A percentile compares a stretch with the other conserved stretches of the same genome.
phyloP scores from a whole-genome alignment of 139 green algal genomes.

The Chlorokybus atmophyticus region DNA sequence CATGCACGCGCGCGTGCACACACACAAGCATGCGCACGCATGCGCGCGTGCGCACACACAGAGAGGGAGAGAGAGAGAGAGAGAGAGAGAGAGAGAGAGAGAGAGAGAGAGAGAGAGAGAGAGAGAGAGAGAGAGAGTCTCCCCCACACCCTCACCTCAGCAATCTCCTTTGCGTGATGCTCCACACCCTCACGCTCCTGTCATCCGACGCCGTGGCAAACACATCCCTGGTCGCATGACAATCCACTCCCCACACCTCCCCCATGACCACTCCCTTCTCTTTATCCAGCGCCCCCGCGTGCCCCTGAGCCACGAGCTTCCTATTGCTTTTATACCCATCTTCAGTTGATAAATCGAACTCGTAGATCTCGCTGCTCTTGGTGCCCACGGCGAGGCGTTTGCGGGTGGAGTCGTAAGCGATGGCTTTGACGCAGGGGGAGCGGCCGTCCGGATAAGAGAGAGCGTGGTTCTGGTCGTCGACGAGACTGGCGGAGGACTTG shows the following conservation, averaged over 20 bases:
- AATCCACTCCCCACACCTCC: constrained; percentile 18
- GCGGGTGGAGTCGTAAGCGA: constrained; percentile 3
- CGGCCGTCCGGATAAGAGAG: constrained; percentile 12
- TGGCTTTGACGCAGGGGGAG: constrained; percentile 9
- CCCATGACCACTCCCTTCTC: background rate
- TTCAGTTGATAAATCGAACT: constrained; percentile 22
- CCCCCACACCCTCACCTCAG: background rate
- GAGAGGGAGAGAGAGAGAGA: constrained; percentile 1
- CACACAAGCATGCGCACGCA: no score
- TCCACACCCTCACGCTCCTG: constrained; percentile 7
- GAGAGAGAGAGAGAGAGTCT: constrained; percentile 2
- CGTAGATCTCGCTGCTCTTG: constrained; percentile 6
- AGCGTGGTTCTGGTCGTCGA: constrained; percentile 10
- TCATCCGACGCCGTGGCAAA: constrained; percentile 15
- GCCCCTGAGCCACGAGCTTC: constrained; percentile 17
- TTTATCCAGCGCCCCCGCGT: constrained; percentile 1
- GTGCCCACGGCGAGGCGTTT: constrained; percentile 14
- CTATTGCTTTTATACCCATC: constrained; percentile 7
- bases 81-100: constrained; percentile 3
- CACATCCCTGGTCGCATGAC: constrained; percentile 5
- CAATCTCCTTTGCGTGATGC: constrained; percentile 3
- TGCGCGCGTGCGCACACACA: no score
- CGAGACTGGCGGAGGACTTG: constrained; percentile 9
- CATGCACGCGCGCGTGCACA: no score
- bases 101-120: constrained; percentile 3